Evolutionary conservation across 148 eudicot genomes (phyloP).

Genomic region (Cornus kousa): DNA sequence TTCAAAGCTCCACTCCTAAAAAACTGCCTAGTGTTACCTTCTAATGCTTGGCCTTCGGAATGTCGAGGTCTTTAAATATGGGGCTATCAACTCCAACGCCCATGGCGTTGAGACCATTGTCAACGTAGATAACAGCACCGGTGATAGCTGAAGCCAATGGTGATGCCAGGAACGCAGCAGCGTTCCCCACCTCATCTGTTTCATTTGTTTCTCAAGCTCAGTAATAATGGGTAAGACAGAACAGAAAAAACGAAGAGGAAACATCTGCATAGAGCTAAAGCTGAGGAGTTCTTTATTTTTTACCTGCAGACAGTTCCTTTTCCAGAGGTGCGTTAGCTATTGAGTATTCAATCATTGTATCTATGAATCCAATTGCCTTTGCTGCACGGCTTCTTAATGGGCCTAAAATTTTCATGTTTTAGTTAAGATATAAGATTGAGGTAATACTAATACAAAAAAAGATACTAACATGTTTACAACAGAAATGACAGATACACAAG

Average conservation of each 20-base stretch:
- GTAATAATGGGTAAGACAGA: not conserved
- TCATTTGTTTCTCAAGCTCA: constrained; percentile 14
- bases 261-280: not conserved
- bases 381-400: constrained; percentile 98
- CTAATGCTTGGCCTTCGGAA: constrained; percentile 58
- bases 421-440: not conserved
- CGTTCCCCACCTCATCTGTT: constrained; percentile 92
- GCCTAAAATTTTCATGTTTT: constrained; percentile 39
- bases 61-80: constrained; percentile 62
- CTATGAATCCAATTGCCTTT: constrained; percentile 95
- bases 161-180: constrained; percentile 94
- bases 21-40: constrained; percentile 12
- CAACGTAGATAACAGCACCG: constrained; percentile 86
- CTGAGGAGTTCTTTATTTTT: not conserved
- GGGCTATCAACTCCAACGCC: constrained; percentile 96
- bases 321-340: constrained; percentile 81
- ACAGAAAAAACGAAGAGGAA: not conserved
- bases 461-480: not conserved
- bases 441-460: not conserved
- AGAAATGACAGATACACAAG: too few species aligned
- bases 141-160: constrained; percentile 98
- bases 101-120: constrained; percentile 96
- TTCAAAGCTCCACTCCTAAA: not conserved
- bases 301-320: constrained; percentile 89
- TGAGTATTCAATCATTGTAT: constrained; percentile 96